Percentiles rank a stretch among this genome's conserved stretches.
phyloP scores from a whole-genome alignment of 2,329 filamentous ascomycete genomes.

The Mycosphaerella sp. region DNA sequence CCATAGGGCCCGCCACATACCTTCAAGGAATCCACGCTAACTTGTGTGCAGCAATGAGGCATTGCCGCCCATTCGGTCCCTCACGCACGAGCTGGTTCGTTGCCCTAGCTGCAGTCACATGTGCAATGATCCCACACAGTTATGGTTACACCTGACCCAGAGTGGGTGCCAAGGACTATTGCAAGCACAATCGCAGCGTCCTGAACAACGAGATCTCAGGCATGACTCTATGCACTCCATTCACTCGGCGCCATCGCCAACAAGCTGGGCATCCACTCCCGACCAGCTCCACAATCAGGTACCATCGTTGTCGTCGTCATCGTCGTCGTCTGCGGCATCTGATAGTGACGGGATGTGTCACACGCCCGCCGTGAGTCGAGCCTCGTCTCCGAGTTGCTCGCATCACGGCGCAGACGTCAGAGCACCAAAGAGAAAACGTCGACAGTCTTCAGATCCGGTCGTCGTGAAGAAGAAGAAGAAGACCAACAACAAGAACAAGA shows the following conservation, averaged over 20 bases:
- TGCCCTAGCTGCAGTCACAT: constrained; percentile 1
- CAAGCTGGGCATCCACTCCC: background rate
- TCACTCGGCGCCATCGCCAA: background rate
- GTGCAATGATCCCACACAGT: background rate
- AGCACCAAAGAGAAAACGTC: background rate
- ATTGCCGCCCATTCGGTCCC: constrained; percentile 1
- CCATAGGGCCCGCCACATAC: background rate
- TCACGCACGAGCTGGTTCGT: background rate
- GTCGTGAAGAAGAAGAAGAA: background rate
- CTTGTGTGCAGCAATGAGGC: background rate
- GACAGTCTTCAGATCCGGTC: background rate
- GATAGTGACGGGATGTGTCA: constrained; percentile 14
- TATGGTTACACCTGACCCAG: background rate
- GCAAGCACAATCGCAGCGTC: background rate
- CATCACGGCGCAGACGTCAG: background rate
- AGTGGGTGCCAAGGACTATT: background rate
- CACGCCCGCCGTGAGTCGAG: constrained; percentile 16
- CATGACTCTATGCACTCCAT: constrained; percentile 6
- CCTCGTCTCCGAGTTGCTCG: constrained; percentile 3
- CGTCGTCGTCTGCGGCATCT: constrained; percentile 6
- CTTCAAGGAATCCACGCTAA: background rate
- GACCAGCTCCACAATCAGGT: constrained; percentile 5
- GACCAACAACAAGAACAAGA: too few relatives aligned
- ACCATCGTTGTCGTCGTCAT: constrained; percentile 7
- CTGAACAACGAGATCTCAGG: background rate